Conservation (phyloP, 768 basidiomycete species). For the Thelephora ganbajun region DNA sequence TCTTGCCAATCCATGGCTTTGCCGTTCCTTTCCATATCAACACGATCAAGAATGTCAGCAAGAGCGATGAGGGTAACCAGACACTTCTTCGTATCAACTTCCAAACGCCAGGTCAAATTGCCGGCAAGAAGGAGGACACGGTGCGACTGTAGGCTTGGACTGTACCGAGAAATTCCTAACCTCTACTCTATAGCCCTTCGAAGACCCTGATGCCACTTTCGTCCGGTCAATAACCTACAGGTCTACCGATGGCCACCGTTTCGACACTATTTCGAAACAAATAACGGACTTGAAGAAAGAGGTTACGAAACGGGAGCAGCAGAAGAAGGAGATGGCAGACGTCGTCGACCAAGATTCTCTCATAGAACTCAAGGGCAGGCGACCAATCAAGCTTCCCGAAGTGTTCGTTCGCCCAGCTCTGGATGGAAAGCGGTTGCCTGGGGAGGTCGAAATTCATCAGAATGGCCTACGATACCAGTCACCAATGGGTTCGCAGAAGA, state of each 20-base stretch:
- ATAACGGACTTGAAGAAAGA: constrained; percentile 95
- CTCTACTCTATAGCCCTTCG: constrained; percentile 55
- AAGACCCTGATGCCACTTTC: constrained; percentile 92
- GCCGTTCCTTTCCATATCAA: constrained; percentile 98
- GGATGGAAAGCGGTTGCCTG: constrained; percentile 89
- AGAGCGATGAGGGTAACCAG: constrained; percentile 92
- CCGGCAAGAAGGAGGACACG: constrained; percentile 97
- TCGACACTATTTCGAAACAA: constrained; percentile 78
- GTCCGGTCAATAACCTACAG: constrained; percentile 92
- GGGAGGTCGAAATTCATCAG: constrained; percentile 97
- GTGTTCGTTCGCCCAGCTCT: constrained; percentile 88
- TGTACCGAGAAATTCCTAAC: background rate
- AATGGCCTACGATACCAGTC: constrained; percentile 93
- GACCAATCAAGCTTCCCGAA: constrained; percentile 78
- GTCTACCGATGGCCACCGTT: constrained; percentile 77
- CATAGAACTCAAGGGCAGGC: constrained; percentile 76
- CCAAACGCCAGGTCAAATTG: constrained; percentile 93
- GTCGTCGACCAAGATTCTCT: constrained; percentile 91
- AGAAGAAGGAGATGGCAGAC: constrained; percentile 97
- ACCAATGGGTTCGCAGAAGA: constrained; percentile 75
- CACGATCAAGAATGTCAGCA: constrained; percentile 94
- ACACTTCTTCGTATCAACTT: constrained; percentile 95
- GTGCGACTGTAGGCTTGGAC: constrained; percentile 23
- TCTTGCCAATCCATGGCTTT: constrained; percentile 88
- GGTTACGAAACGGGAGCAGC: constrained; percentile 92